Conservation (phyloP, 441 rosid species). For the Populus hybrid region DNA sequence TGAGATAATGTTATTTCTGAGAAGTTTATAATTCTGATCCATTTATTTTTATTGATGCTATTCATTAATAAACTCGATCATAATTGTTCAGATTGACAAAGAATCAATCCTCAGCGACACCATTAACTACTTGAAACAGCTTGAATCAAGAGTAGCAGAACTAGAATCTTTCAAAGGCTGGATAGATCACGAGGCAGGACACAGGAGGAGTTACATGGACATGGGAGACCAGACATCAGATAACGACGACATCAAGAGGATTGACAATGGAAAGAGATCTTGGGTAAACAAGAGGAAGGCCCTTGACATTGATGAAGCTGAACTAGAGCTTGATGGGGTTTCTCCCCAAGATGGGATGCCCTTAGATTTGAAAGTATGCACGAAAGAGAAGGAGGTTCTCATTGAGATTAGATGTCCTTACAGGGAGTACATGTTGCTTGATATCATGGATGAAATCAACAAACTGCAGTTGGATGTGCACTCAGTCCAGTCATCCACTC, state of each 20-base stretch:
- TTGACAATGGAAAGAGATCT: background rate
- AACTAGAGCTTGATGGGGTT: constrained; percentile 20
- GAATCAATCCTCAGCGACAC: constrained; percentile 57
- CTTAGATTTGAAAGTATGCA: constrained; percentile 50
- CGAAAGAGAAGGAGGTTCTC: constrained; percentile 54
- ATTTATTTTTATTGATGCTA: background rate
- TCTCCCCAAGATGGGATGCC: constrained; percentile 24
- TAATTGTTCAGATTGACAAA: constrained; percentile 52
- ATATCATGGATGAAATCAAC: constrained; percentile 70
- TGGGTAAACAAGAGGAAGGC: constrained; percentile 63
- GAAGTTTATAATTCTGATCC: background rate
- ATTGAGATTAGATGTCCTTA: constrained; percentile 63
- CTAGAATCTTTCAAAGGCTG: constrained; percentile 69
- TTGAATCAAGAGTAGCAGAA: constrained; percentile 71
- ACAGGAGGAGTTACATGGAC: constrained; percentile 33
- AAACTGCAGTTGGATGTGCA: constrained; percentile 66
- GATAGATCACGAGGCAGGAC: constrained; percentile 38
- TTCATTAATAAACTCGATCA: background rate
- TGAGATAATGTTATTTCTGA: background rate
- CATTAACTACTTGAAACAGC: constrained; percentile 54
- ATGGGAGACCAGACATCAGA: constrained; percentile 64
- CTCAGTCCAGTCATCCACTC: constrained; percentile 57
- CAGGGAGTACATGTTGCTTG: constrained; percentile 63
- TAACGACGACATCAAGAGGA: constrained; percentile 42
- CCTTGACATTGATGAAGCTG: constrained; percentile 33